These are phyloP conservation scores for Kluyveromyces sp. DNA, from an alignment of 1,139 yeast species.

Conservation along the genomic window DNA sequence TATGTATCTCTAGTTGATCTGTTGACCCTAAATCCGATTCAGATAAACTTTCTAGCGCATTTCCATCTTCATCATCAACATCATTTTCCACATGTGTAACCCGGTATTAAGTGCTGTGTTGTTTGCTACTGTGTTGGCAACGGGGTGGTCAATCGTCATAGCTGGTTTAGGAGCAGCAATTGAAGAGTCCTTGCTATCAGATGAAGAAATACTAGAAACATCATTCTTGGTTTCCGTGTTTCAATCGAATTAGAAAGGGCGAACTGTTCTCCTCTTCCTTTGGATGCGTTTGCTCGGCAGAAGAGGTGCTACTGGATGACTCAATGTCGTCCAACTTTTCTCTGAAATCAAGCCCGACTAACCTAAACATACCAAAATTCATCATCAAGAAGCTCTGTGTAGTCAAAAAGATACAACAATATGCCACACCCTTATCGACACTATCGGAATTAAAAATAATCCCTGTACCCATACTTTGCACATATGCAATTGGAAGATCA, in stretches of 20 bases:
- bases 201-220: not conserved
- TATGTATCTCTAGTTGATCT: not conserved
- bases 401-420: constrained; percentile 67
- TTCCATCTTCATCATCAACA: not conserved
- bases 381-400: constrained; percentile 62
- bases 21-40: constrained; percentile 3
- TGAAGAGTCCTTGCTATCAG: not conserved
- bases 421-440: constrained; percentile 73
- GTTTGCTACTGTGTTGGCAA: too few species aligned
- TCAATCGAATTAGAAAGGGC: not conserved
- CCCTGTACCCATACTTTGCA: constrained; percentile 71
- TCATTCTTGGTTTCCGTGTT: not conserved
- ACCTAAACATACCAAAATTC: constrained; percentile 63
- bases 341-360: constrained; percentile 66
- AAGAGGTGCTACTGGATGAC: not conserved
- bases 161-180: too few species aligned
- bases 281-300: not conserved
- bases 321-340: constrained; percentile 11
- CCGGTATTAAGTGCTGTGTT: not conserved
- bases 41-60: not conserved
- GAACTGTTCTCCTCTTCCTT: constrained; percentile 8
- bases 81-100: not conserved
- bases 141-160: too few species aligned
- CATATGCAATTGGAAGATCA: constrained; percentile 83
- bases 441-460: constrained; percentile 47